Percentiles rank a stretch among this genome's conserved stretches.
phyloP scores from a whole-genome alignment of 2,329 filamentous ascomycete species.

The Neonectria ditissima region DNA sequence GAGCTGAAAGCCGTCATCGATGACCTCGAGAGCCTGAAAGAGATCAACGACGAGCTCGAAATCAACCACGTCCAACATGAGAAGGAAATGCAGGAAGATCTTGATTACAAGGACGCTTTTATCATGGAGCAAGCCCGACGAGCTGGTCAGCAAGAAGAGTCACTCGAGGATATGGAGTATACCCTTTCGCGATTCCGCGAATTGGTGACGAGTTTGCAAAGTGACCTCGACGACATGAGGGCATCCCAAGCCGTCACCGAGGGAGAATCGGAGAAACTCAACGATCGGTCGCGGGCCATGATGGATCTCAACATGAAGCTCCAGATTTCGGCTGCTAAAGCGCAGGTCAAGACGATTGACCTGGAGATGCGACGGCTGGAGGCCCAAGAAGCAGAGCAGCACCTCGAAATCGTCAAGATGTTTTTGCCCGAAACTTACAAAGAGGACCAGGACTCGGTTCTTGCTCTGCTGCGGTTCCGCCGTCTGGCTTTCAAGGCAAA shows the following conservation, averaged over 20 bases:
- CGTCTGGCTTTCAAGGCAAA: slow-evolving; percentile 89
- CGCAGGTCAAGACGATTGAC: slow-evolving; percentile 94
- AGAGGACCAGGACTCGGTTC: slow-evolving; percentile 84
- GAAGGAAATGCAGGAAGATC: slow-evolving; percentile 92
- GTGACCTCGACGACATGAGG: slow-evolving; percentile 90
- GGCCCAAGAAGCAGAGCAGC: slow-evolving; percentile 88
- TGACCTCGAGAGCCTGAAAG: slow-evolving; percentile 88
- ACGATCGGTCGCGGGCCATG: slow-evolving; percentile 89
- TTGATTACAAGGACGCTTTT: slow-evolving; percentile 87
- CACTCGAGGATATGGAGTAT: slow-evolving; percentile 89
- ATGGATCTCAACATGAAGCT: slow-evolving; percentile 97
- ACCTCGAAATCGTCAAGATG: slow-evolving; percentile 87
- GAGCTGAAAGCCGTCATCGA: slow-evolving; percentile 85
- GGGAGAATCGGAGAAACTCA: slow-evolving; percentile 90
- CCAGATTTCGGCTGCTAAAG: slow-evolving; percentile 88
- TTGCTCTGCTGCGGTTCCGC: slow-evolving; percentile 88
- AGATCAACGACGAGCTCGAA: slow-evolving; percentile 95
- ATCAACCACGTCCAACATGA: slow-evolving; percentile 92
- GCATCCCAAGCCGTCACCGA: slow-evolving; percentile 94
- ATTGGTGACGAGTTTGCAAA: slow-evolving; percentile 86
- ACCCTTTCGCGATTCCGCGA: slow-evolving; percentile 90
- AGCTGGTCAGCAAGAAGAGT: slow-evolving; percentile 80
- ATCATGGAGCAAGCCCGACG: slow-evolving; percentile 85
- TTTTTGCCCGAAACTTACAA: slow-evolving; percentile 90
- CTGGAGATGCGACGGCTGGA: slow-evolving; percentile 88